A percentile compares a stretch with the other conserved stretches of the same genome.
These are phyloP conservation scores for Elaeis oleifera DNA, from an alignment of 202 grass and related monocot genomes.

Conservation along the genomic window DNA sequence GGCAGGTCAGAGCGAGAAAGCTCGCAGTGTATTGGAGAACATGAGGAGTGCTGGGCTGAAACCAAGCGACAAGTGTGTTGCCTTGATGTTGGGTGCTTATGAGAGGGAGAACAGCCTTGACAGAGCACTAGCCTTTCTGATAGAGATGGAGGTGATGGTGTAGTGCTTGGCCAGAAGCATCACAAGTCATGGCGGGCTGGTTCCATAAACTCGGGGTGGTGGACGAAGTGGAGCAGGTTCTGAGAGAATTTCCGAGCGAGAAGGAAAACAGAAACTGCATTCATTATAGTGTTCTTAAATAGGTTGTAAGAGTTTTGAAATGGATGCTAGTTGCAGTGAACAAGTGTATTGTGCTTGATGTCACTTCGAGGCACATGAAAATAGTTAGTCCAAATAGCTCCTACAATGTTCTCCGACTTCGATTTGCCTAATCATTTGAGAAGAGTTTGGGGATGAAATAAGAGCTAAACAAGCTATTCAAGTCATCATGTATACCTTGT, in stretches of 20 bases:
- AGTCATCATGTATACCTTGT: too few species aligned
- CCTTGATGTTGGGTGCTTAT: constrained; percentile 45
- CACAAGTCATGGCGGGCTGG: constrained; percentile 52
- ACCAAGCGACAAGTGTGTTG: constrained; percentile 50
- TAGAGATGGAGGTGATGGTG: constrained; percentile 51
- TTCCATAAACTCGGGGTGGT: constrained; percentile 53
- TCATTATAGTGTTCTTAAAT: too few species aligned
- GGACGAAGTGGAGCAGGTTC: constrained; percentile 53
- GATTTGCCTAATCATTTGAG: too few species aligned
- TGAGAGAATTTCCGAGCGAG: constrained; percentile 24
- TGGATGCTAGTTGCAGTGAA: too few species aligned
- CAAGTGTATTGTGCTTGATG: too few species aligned
- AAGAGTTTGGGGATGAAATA: too few species aligned
- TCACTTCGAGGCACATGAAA: too few species aligned
- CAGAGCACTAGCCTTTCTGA: constrained; percentile 53
- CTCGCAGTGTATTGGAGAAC: constrained; percentile 49
- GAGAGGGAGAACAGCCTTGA: constrained; percentile 44
- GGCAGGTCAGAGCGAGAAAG: constrained; percentile 26
- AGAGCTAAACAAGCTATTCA: too few species aligned
- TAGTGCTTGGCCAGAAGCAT: constrained; percentile 43
- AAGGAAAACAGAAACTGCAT: too few species aligned
- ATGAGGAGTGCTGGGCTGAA: constrained; percentile 56
- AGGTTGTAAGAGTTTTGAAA: too few species aligned
- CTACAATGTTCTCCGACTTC: too few species aligned
- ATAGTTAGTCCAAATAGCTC: too few species aligned